Percentiles rank a stretch among this genome's conserved stretches.
These are phyloP conservation scores for Fusarium sp. DNA, from an alignment of 2,329 filamentous ascomycete species.

Conservation along the genomic window DNA sequence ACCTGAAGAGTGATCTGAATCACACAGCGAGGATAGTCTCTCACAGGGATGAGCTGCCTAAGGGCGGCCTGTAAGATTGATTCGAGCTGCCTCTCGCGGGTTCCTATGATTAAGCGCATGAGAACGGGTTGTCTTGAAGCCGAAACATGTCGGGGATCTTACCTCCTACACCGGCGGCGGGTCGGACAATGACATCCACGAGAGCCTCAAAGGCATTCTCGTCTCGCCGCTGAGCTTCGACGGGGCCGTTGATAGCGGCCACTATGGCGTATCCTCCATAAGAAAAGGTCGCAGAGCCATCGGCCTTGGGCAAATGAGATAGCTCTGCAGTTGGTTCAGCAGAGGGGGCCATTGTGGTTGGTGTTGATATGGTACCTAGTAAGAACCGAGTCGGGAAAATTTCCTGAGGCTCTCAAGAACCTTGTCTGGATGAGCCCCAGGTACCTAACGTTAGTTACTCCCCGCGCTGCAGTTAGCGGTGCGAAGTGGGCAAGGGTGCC, in stretches of 20 bases:
- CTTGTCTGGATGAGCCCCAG: neutral
- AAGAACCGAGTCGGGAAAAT: conserved; percentile 27
- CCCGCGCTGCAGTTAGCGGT: conserved; percentile 11
- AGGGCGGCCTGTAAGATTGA: conserved; percentile 78
- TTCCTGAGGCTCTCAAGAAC: conserved; percentile 12
- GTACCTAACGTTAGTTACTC: neutral
- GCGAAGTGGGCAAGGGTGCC: neutral
- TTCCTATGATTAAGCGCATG: conserved; percentile 59
- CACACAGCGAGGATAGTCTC: conserved; percentile 80
- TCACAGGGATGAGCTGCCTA: conserved; percentile 78
- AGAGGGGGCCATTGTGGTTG: conserved; percentile 57
- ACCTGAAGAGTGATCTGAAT: conserved; percentile 88
- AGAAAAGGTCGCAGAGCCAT: conserved; percentile 84
- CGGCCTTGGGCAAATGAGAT: conserved; percentile 74
- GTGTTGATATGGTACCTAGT: conserved; percentile 13
- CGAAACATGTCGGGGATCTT: conserved; percentile 43
- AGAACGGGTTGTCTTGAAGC: conserved; percentile 15
- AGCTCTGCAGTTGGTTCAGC: conserved; percentile 64
- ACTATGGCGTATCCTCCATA: conserved; percentile 83
- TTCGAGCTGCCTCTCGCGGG: conserved; percentile 86
- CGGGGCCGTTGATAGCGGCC: conserved; percentile 89
- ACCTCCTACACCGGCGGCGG: conserved; percentile 86
- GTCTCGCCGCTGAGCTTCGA: conserved; percentile 89
- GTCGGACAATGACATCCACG: conserved; percentile 90
- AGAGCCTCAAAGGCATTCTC: conserved; percentile 92